Evolutionary conservation across 805 yeast genomes (phyloP).

Genomic region (Lachancea waltii): DNA sequence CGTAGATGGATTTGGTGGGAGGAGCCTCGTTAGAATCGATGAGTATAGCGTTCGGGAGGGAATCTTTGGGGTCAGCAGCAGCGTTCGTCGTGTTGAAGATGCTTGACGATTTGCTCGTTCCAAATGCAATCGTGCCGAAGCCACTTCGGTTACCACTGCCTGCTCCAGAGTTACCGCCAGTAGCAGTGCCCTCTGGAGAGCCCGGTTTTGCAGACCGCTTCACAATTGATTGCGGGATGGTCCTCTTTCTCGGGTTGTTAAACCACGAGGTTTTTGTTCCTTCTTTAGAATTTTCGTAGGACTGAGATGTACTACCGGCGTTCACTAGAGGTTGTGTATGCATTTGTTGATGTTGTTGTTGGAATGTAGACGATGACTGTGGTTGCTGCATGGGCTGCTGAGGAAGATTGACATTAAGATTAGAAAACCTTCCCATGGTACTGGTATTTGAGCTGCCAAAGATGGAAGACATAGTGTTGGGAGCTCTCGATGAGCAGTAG

Average conservation of each 20-base stretch:
- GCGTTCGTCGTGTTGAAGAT: slow-evolving; percentile 10
- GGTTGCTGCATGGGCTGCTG: slow-evolving; percentile 20
- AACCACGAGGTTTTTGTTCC: slow-evolving; percentile 33
- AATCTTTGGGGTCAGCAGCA: slow-evolving; percentile 3
- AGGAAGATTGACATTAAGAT: slow-evolving; percentile 19
- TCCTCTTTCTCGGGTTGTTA: slow-evolving; percentile 40
- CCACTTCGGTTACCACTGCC: slow-evolving; percentile 25
- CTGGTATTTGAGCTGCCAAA: slow-evolving; percentile 11
- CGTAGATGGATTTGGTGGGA: slow-evolving; percentile 36
- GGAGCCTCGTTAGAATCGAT: slow-evolving; percentile 38
- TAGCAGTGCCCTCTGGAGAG: slow-evolving; percentile 17
- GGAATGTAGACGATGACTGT: slow-evolving; percentile 18
- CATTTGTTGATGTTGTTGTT: slow-evolving; percentile 27
- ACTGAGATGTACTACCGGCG: slow-evolving; percentile 5
- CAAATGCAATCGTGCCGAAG: slow-evolving; percentile 36
- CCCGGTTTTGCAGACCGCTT: slow-evolving; percentile 34
- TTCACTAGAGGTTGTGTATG: slow-evolving; percentile 11
- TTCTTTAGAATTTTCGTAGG: slow-evolving; percentile 33
- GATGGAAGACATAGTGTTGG: slow-evolving; percentile 11
- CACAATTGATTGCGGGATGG: slow-evolving; percentile 42
- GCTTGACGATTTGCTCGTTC: slow-evolving; percentile 28
- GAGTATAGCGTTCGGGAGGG: slow-evolving; percentile 13
- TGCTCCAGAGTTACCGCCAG: slow-evolving; percentile 19
- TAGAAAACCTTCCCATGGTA: slow-evolving; percentile 17
- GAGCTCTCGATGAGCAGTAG: too few species aligned